Percentiles rank a stretch among this genome's conserved stretches.
phyloP scores from a whole-genome alignment of 2,329 filamentous ascomycete species.

The Volutella citrinella region DNA sequence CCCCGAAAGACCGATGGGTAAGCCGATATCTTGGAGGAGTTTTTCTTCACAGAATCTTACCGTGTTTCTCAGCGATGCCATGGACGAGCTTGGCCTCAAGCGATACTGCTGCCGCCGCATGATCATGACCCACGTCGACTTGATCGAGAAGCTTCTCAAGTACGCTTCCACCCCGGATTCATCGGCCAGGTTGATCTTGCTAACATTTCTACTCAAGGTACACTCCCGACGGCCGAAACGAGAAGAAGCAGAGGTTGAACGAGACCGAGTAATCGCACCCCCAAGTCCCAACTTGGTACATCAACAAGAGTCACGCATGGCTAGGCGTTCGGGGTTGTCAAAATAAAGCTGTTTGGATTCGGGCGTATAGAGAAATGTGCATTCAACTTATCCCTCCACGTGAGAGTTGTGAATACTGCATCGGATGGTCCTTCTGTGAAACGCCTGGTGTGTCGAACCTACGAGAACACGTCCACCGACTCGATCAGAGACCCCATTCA shows the following conservation, averaged over 20 bases:
- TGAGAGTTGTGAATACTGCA: no score
- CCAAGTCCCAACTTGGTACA: slow-evolving; percentile 3
- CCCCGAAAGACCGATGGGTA: slow-evolving; percentile 69
- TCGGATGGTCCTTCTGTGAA: no score
- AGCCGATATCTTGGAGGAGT: slow-evolving; percentile 86
- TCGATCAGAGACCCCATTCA: no score
- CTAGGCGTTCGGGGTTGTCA: slow-evolving; percentile 31
- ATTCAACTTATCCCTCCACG: slow-evolving; percentile 16
- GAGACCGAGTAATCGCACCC: slow-evolving; percentile 27
- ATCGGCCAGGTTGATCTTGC: neutral
- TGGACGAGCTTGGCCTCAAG: slow-evolving; percentile 90
- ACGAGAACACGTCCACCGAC: no score
- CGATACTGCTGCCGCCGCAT: slow-evolving; percentile 98
- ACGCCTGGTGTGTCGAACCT: no score
- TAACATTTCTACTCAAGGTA: slow-evolving; percentile 41
- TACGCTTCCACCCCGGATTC: slow-evolving; percentile 42
- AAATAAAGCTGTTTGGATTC: slow-evolving; percentile 21
- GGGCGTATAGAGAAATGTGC: slow-evolving; percentile 28
- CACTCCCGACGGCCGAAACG: slow-evolving; percentile 60
- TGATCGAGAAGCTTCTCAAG: slow-evolving; percentile 98
- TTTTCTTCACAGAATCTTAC: slow-evolving; percentile 94
- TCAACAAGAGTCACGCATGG: slow-evolving; percentile 25
- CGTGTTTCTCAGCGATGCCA: slow-evolving; percentile 90
- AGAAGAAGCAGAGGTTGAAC: slow-evolving; percentile 51
- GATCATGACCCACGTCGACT: slow-evolving; percentile 98